Evolutionary conservation across 768 basidiomycete species (phyloP), one percentile per base, ranked within the genome.

Genomic region (Gyrodon lividus): DNA sequence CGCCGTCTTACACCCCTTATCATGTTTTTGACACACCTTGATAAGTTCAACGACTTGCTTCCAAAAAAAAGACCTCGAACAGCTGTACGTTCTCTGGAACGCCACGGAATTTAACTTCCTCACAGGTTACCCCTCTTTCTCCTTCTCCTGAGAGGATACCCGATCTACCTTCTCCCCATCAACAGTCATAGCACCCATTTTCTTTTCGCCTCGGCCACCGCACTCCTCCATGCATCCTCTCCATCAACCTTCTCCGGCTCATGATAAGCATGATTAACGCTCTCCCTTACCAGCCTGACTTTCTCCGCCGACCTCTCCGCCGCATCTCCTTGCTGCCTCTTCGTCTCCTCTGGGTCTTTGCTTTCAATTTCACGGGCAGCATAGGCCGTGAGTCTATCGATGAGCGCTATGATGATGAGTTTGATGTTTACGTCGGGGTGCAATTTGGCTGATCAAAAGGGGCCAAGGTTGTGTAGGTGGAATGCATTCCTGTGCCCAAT

Each of bases 341-440:
- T 93, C 8, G 90, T 90, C 73, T 96, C 94, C 58, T 97, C 96
- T 0, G 95, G 93, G 59, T 92, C 87, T 66, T 98, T 96, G 59
- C 74, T 96, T 74, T 99, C 97, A 0, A 97, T 95, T 70, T 99
- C 97, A 2, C 96, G 83, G 1, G 97, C 96, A 40, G 97, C 97
- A 63, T 95, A 98, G 1, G 93, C 86, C 0, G 97, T 97, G 12
- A 99, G 76, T 13, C 96, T 84, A 71, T 99, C 97, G 59, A 99
- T 97, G 24, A 99, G 79, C 0, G 96, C 92, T 44, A 99, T 99
- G 49, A 98, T 97, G 59, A 99, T 98, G 56, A 89, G 82, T 72
- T 99, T 98, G 74, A 98, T 98, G 72, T 97, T 97, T 62, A 98
- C 97, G 66, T 96, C 92, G 44, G 95, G 94, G 66, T 99, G 97